These are phyloP conservation scores for Capronia americana DNA, from an alignment of 2,329 filamentous ascomycete genomes.

Conservation along the genomic window DNA sequence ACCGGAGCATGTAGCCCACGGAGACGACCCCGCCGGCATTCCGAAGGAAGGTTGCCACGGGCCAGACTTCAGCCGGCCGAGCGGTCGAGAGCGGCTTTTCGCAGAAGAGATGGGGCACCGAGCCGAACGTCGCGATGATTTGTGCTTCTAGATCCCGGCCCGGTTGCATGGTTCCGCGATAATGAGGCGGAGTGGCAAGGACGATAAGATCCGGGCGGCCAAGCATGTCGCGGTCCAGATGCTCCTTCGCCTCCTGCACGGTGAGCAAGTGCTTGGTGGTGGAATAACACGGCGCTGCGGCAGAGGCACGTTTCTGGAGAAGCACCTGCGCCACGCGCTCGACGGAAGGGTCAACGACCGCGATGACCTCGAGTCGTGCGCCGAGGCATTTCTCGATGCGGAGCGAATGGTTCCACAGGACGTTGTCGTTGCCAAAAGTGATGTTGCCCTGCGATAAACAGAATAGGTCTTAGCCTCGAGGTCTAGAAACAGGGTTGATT, in stretches of 20 bases:
- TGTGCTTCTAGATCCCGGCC: not conserved
- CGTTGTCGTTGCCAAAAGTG: constrained; percentile 19
- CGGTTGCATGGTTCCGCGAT: not conserved
- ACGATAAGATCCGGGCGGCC: not conserved
- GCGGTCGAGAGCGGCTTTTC: not conserved
- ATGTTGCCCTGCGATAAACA: constrained; percentile 13
- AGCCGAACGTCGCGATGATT: not conserved
- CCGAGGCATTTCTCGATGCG: constrained; percentile 16
- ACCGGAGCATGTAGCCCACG: not conserved
- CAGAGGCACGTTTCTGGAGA: constrained; percentile 2
- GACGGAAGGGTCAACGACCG: constrained; percentile 12
- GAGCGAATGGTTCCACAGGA: constrained; percentile 22
- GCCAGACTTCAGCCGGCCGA: not conserved
- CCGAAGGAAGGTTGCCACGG: not conserved
- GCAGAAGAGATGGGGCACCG: not conserved
- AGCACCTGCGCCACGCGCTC: constrained; percentile 11
- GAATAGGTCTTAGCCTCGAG: not conserved
- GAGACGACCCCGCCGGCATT: not conserved
- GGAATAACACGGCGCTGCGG: constrained; percentile 6
- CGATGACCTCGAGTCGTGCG: constrained; percentile 4
- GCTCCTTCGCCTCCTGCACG: not conserved
- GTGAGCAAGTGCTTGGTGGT: constrained; percentile 10
- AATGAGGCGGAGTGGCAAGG: not conserved
- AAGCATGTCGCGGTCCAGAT: not conserved
- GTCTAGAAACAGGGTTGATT: not conserved